Conservation (phyloP, 2,329 filamentous ascomycete genomes). For the Teratosphaeria epicoccoides region DNA sequence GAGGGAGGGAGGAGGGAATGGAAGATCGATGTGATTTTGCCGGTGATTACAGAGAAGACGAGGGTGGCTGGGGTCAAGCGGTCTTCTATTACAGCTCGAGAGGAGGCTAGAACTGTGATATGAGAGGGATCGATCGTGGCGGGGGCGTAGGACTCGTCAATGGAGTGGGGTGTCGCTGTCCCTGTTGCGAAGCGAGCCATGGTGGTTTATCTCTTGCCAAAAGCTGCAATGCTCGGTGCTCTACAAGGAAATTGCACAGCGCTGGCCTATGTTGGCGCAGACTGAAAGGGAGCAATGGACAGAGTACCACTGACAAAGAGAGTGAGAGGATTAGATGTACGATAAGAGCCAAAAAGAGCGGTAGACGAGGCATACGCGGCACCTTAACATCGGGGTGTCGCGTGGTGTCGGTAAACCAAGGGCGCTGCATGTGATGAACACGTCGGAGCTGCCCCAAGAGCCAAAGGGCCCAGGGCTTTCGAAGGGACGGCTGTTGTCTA, state of each 20-base stretch:
- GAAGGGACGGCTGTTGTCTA: background rate
- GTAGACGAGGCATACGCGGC: background rate
- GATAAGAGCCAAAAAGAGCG: background rate
- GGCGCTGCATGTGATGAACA: background rate
- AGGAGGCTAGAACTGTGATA: conserved; percentile 72
- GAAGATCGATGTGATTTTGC: conserved; percentile 72
- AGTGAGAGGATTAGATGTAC: background rate
- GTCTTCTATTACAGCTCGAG: conserved; percentile 68
- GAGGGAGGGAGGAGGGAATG: conserved; percentile 62
- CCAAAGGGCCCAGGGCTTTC: background rate
- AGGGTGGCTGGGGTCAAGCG: conserved; percentile 74
- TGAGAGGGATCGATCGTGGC: background rate
- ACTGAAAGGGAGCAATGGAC: background rate
- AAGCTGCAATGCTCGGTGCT: background rate
- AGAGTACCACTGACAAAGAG: background rate
- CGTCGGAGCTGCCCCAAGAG: background rate
- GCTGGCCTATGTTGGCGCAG: background rate
- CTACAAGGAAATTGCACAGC: background rate
- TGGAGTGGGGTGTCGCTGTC: conserved; percentile 15
- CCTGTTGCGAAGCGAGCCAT: conserved; percentile 25
- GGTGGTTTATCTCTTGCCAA: background rate
- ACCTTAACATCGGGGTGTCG: background rate
- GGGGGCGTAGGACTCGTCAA: conserved; percentile 6
- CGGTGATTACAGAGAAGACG: conserved; percentile 62
- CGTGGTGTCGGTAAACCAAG: background rate